These are phyloP conservation scores for Medakamo hakoo DNA, from an alignment of 139 green algal species.

Conservation along the genomic window DNA sequence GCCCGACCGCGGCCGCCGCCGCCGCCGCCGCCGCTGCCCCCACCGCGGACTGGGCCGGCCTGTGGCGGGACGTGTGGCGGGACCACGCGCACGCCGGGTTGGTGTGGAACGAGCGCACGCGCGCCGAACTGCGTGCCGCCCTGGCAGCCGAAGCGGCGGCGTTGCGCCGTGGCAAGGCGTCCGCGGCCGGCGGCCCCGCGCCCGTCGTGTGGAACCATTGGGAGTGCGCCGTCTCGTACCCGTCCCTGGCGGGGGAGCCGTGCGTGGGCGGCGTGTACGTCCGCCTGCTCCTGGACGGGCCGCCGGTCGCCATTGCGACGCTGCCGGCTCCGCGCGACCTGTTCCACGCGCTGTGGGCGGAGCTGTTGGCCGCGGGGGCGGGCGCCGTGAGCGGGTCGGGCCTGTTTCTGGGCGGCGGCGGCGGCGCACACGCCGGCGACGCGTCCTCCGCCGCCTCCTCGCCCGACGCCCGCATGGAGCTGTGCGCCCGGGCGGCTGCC, in stretches of 20 bases:
- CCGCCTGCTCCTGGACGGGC: conserved; percentile 62
- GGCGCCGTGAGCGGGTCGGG: no score
- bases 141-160: conserved; percentile 27
- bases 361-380: neutral
- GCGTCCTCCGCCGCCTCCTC: neutral
- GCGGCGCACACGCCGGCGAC: neutral
- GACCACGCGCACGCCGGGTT: conserved; percentile 68
- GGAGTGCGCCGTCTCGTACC: conserved; percentile 74
- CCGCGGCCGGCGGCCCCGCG: conserved; percentile 24
- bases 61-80: conserved; percentile 43
- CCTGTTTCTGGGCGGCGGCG: neutral
- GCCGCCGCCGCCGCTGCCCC: no score
- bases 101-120: conserved; percentile 76
- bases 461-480: conserved; percentile 26
- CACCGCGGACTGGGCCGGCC: conserved; percentile 58
- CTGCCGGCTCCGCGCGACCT: neutral
- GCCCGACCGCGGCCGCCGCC: no score
- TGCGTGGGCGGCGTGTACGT: conserved; percentile 74
- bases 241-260: conserved; percentile 45
- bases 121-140: conserved; percentile 66
- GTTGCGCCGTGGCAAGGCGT: conserved; percentile 30
- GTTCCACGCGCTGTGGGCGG: neutral
- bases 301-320: conserved; percentile 8
- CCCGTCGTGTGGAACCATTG: conserved; percentile 49
- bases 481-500: conserved; percentile 74